A percentile compares a stretch with the other conserved stretches of the same genome.
Evolutionary conservation across 2,329 filamentous ascomycete species (phyloP).

Genomic region (Didymella pomorum): DNA sequence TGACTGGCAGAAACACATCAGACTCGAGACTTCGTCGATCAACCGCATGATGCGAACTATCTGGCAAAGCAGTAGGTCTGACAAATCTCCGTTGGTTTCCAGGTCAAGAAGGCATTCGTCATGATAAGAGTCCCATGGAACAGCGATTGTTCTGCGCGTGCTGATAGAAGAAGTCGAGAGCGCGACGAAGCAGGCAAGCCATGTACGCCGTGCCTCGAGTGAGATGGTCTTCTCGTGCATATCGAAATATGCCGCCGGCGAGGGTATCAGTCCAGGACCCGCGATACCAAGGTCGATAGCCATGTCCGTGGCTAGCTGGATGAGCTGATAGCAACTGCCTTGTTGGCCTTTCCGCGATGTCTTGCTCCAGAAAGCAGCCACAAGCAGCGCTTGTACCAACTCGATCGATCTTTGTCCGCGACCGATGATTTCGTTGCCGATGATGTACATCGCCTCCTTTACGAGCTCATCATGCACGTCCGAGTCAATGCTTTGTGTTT

Average conservation of each 20-base stretch:
- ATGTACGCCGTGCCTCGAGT: constrained; percentile 39
- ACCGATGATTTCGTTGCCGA: constrained; percentile 35
- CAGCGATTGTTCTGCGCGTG: constrained; percentile 31
- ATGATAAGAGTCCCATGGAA: constrained; percentile 36
- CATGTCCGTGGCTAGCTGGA: constrained; percentile 41
- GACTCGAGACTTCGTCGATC: constrained; percentile 32
- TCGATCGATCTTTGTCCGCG: constrained; percentile 37
- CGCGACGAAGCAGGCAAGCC: constrained; percentile 41
- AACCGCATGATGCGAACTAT: constrained; percentile 35
- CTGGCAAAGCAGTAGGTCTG: constrained; percentile 36
- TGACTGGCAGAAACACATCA: constrained; percentile 32
- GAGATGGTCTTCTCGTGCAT: constrained; percentile 32
- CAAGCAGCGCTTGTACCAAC: constrained; percentile 40
- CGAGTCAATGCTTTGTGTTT: constrained; percentile 29
- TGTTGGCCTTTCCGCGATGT: constrained; percentile 27
- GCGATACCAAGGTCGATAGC: constrained; percentile 41
- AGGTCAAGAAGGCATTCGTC: constrained; percentile 32
- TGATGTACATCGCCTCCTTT: constrained; percentile 31
- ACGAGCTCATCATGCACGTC: constrained; percentile 39
- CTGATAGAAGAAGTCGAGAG: constrained; percentile 30
- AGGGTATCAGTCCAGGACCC: constrained; percentile 33
- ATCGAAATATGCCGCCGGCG: constrained; percentile 34
- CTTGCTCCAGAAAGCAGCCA: constrained; percentile 38
- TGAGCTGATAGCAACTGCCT: constrained; percentile 36
- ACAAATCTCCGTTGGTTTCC: constrained; percentile 28